A percentile compares a stretch with the other conserved stretches of the same genome.
phyloP scores from a whole-genome alignment of 2,329 filamentous ascomycete species.

The Fusarium euwallaceae region DNA sequence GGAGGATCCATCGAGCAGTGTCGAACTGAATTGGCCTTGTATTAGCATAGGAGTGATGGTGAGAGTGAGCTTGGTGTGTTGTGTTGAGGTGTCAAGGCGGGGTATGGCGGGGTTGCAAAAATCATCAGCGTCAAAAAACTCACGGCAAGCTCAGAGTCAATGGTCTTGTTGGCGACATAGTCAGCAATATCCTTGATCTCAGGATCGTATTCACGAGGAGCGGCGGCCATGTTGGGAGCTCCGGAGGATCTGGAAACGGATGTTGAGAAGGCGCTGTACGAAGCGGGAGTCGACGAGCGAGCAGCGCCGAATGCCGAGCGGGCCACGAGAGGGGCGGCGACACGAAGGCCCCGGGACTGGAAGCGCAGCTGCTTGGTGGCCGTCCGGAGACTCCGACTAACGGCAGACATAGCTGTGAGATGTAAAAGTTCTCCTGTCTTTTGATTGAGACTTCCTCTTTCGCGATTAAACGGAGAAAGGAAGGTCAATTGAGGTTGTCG shows the following conservation, averaged over 20 bases:
- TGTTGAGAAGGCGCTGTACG: conserved; percentile 63
- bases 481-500: conserved; percentile 24
- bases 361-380: conserved; percentile 67
- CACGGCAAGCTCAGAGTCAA: conserved; percentile 94
- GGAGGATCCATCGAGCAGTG: conserved; percentile 95
- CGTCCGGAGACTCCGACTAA: conserved; percentile 67
- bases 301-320: conserved; percentile 50
- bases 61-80: background rate
- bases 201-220: conserved; percentile 79
- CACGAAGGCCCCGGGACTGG: conserved; percentile 55
- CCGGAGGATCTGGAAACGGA: conserved; percentile 61
- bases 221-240: conserved; percentile 64
- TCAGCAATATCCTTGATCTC: conserved; percentile 96
- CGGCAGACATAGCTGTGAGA: conserved; percentile 63
- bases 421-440: background rate
- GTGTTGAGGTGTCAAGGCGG: conserved; percentile 24
- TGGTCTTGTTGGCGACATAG: conserved; percentile 93
- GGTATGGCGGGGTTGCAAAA: conserved; percentile 40
- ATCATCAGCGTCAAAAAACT: conserved; percentile 56
- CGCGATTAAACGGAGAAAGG: conserved; percentile 23
- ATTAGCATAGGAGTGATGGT: conserved; percentile 26
- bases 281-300: conserved; percentile 52
- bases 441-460: conserved; percentile 25
- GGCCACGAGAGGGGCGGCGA: conserved; percentile 53
- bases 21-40: conserved; percentile 75